These are phyloP conservation scores for Kwoniella sp. DNA, from an alignment of 768 basidiomycete species.

Conservation along the genomic window DNA sequence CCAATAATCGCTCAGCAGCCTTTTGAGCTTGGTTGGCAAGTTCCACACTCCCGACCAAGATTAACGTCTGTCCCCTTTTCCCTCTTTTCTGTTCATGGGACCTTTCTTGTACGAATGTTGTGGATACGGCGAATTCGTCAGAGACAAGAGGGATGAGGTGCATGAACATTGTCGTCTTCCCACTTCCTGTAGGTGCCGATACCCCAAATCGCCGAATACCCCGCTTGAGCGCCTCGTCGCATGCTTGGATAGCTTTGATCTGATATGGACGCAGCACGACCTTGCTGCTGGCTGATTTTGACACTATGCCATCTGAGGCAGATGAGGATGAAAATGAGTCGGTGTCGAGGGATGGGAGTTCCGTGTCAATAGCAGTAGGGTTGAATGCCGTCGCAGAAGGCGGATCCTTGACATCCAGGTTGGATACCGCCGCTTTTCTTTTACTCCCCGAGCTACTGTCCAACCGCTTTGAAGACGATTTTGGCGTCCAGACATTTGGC, in stretches of 20 bases:
- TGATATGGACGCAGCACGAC: conserved; percentile 79
- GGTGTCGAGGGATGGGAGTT: no score
- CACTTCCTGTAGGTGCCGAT: conserved; percentile 55
- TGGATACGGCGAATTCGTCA: conserved; percentile 38
- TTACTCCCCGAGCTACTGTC: no score
- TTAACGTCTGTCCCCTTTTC: conserved; percentile 62
- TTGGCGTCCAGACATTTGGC: no score
- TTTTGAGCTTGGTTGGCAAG: conserved; percentile 81
- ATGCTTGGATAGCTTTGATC: conserved; percentile 73
- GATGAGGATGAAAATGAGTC: no score
- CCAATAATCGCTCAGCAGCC: conserved; percentile 66
- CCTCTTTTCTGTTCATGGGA: background rate
- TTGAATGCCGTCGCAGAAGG: no score
- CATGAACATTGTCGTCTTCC: conserved; percentile 90
- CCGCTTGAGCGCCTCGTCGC: conserved; percentile 67
- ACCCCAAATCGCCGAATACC: conserved; percentile 64
- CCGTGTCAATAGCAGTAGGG: no score
- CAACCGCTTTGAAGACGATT: no score
- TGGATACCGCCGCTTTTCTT: no score
- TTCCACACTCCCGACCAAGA: conserved; percentile 80
- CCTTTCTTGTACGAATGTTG: background rate
- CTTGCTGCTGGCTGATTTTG: background rate
- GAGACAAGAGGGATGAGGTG: conserved; percentile 70
- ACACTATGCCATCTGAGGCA: no score
- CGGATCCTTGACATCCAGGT: no score